These are phyloP conservation scores for Septoria linicola DNA, from an alignment of 2,329 filamentous ascomycete species.

Conservation along the genomic window DNA sequence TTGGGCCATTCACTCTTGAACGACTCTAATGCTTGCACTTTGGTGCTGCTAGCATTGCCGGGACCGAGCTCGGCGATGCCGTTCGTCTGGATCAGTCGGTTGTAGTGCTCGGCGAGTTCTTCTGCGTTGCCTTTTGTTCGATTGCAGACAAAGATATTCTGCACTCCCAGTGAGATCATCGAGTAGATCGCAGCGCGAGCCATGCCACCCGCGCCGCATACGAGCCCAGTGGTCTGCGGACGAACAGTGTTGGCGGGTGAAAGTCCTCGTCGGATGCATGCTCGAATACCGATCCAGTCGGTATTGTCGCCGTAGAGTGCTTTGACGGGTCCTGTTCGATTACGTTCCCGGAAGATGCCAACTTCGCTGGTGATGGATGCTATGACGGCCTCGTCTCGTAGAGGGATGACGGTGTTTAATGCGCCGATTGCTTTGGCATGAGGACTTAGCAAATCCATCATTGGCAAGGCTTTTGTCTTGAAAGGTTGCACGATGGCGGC, in stretches of 20 bases:
- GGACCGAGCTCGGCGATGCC: slow-evolving; percentile 27
- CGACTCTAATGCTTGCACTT: slow-evolving; percentile 59
- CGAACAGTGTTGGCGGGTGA: slow-evolving; percentile 66
- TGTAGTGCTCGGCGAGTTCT: slow-evolving; percentile 68
- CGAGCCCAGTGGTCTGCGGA: slow-evolving; percentile 51
- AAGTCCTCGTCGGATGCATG: slow-evolving; percentile 68
- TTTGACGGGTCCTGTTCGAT: slow-evolving; percentile 64
- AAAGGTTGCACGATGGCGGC: slow-evolving; percentile 71
- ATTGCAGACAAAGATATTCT: slow-evolving; percentile 73
- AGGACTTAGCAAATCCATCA: slow-evolving; percentile 65
- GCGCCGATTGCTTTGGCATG: slow-evolving; percentile 74
- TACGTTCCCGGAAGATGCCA: slow-evolving; percentile 57
- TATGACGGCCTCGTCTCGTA: slow-evolving; percentile 56
- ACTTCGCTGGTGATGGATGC: slow-evolving; percentile 46
- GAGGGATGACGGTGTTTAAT: slow-evolving; percentile 72
- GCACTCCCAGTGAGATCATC: slow-evolving; percentile 73
- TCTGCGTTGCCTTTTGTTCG: slow-evolving; percentile 66
- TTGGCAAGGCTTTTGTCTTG: slow-evolving; percentile 68
- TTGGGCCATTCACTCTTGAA: slow-evolving; percentile 64
- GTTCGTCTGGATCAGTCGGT: slow-evolving; percentile 48
- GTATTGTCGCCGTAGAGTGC: slow-evolving; percentile 77
- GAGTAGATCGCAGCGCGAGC: slow-evolving; percentile 75
- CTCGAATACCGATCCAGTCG: slow-evolving; percentile 76
- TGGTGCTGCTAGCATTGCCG: slow-evolving; percentile 22
- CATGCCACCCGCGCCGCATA: slow-evolving; percentile 69